Percentiles rank a stretch among this genome's conserved stretches.
Conservation (phyloP, 345 rosid genomes). For the Mallotus nudiflorus region DNA sequence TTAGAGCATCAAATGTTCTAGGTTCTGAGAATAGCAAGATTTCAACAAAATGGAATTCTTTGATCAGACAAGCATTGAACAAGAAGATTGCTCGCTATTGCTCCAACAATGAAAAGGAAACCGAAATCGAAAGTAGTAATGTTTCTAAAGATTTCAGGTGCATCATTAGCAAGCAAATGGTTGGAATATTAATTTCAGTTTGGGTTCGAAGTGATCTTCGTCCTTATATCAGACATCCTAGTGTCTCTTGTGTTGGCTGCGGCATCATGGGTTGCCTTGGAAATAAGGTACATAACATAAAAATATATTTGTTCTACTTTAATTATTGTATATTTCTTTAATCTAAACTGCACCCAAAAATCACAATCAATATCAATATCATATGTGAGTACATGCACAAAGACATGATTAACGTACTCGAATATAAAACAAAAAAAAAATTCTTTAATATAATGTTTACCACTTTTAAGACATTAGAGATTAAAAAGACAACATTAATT, state of each 20-base stretch:
- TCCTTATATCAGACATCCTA: slow-evolving; percentile 49
- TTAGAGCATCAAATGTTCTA: slow-evolving; percentile 56
- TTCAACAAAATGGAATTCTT: slow-evolving; percentile 62
- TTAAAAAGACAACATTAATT: too few relatives aligned
- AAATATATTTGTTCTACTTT: too few relatives aligned
- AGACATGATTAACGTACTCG: too few relatives aligned
- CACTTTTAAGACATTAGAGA: too few relatives aligned
- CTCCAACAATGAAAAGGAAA: slow-evolving; percentile 24
- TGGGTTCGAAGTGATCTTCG: slow-evolving; percentile 62
- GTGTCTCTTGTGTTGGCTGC: slow-evolving; percentile 77
- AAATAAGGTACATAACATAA: slow-evolving; percentile 70
- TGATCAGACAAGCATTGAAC: slow-evolving; percentile 61
- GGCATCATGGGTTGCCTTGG: slow-evolving; percentile 85
- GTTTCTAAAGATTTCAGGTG: slow-evolving; percentile 42
- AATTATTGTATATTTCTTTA: too few relatives aligned
- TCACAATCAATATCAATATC: too few relatives aligned
- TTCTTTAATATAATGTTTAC: too few relatives aligned
- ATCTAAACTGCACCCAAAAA: too few relatives aligned
- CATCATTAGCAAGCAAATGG: slow-evolving; percentile 79
- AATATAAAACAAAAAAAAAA: too few relatives aligned
- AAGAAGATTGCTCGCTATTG: slow-evolving; percentile 11
- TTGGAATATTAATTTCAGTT: slow-evolving; percentile 66
- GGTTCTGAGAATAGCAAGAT: slow-evolving; percentile 57
- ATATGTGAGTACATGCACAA: neutral
- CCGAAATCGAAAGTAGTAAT: neutral